Base-by-base conservation (phyloP, 352 stramenopile species). In the Nannochloropsis limnetica region DNA sequence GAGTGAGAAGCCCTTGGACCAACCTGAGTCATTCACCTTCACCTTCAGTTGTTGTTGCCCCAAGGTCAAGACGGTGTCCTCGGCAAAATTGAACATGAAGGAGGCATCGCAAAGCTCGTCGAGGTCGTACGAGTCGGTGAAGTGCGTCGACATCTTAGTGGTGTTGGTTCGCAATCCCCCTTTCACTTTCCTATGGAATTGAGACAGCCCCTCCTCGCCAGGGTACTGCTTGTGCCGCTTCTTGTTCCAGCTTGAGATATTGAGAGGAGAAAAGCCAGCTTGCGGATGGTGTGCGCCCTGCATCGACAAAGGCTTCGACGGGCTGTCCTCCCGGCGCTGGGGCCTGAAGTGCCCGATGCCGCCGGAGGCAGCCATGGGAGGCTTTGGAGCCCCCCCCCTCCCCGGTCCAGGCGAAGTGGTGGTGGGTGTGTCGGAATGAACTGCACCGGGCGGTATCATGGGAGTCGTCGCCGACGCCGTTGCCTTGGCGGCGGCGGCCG, bases 41-140 rank as follows among this genome's bases (percentile, higher is more conserved):
- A 93, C 27, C n/a, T 31, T 49, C 32, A 80, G 23, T n/a, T 3
- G 22, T 28, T 61, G 67, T 68, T 67, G 81, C 25, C 84, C 84
- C 0, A 86, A 84, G 4, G 44, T 83, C 27, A 86, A 81, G 45
- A 86, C 45, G 23, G 61, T 82, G 2, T 45, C 31, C 14, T 86
- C 84, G 83, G 90, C 84, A 86, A 93, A 95, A 85, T 94, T 95
- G 83, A 95, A 95, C 91, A 95, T 94, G 68, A 92, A 94, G 37
- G 91, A 89, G 37, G 92, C 80, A 20, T 86, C 85, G 80, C 87
- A 87, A 28, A 94, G 67, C 31, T 91, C 86, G 22, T 88, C 82
- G 86, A 74, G 61, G n/a, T 15, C 20, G 61, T 74, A 74, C 25
- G 61, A 74, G 25, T 74, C 61, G 8, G 61, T 74, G 25, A 74